phyloP scores from a whole-genome alignment of 768 basidiomycete genomes.

The Hysterangium stoloniferum region DNA sequence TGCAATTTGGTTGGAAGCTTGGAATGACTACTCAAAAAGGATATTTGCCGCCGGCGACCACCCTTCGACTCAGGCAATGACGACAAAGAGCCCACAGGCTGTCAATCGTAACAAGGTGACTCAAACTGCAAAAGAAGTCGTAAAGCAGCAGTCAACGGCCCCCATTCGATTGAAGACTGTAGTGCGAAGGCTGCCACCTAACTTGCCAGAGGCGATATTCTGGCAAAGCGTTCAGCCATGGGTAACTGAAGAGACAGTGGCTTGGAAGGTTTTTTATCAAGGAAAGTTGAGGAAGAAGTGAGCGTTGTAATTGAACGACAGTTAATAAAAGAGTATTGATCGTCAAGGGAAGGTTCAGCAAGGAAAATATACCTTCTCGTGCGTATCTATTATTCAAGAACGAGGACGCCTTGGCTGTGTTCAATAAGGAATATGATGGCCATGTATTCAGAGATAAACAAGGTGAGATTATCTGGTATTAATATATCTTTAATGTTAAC shows the following conservation, averaged over 20 bases:
- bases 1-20: too few species aligned
- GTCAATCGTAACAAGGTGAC: neutral
- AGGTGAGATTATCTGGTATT: slow-evolving; percentile 40
- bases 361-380: slow-evolving; percentile 78
- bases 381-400: slow-evolving; percentile 89
- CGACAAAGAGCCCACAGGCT: neutral
- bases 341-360: slow-evolving; percentile 48
- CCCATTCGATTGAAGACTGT: slow-evolving; percentile 57
- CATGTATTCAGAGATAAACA: slow-evolving; percentile 88
- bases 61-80: too few species aligned
- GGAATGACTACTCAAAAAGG: too few species aligned
- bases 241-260: slow-evolving; percentile 66
- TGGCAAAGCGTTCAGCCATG: slow-evolving; percentile 86
- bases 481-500: slow-evolving; percentile 1
- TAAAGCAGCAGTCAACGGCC: slow-evolving; percentile 9
- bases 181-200: slow-evolving; percentile 82
- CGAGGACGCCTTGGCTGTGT: slow-evolving; percentile 60
- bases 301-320: slow-evolving; percentile 11
- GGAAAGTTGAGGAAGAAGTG: slow-evolving; percentile 71
- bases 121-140: neutral
- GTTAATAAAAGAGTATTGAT: neutral
- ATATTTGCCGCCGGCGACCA: too few species aligned
- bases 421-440: slow-evolving; percentile 83
- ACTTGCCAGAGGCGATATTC: slow-evolving; percentile 86
- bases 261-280: slow-evolving; percentile 58